These are phyloP conservation scores for Terana coerulea DNA, from an alignment of 768 basidiomycete species.

Conservation along the genomic window DNA sequence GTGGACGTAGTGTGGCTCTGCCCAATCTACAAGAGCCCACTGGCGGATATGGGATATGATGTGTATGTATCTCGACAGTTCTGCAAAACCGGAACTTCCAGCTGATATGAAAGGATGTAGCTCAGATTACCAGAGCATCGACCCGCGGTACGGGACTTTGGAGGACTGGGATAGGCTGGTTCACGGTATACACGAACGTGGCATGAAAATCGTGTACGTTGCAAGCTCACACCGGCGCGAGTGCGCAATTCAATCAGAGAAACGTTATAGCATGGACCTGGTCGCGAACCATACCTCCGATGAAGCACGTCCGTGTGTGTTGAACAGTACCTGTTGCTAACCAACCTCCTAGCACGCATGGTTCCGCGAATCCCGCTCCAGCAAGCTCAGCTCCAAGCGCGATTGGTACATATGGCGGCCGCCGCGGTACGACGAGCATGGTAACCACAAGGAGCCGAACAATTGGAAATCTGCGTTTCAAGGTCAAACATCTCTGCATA, in stretches of 20 bases:
- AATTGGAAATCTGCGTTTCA: constrained; percentile 72
- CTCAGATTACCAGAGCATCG: constrained; percentile 61
- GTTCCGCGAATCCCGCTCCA: constrained; percentile 60
- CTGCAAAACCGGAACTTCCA: background rate
- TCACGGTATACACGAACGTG: constrained; percentile 51
- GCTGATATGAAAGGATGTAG: no score
- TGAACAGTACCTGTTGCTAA: background rate
- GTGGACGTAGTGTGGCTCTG: constrained; percentile 68
- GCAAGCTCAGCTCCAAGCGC: constrained; percentile 51
- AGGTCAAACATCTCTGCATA: constrained; percentile 39
- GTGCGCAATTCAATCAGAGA: constrained; percentile 2
- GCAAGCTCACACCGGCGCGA: no score
- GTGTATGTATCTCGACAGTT: constrained; percentile 42
- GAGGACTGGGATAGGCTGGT: constrained; percentile 56
- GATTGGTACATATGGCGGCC: constrained; percentile 80
- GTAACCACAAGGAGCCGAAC: constrained; percentile 59
- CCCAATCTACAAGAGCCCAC: constrained; percentile 66
- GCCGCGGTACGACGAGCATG: constrained; percentile 46
- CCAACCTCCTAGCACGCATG: constrained; percentile 59
- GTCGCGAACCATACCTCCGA: constrained; percentile 74
- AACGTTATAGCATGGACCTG: constrained; percentile 58
- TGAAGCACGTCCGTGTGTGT: constrained; percentile 36
- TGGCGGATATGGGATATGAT: constrained; percentile 74
- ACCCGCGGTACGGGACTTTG: constrained; percentile 62
- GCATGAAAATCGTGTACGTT: constrained; percentile 67